phyloP scores from a whole-genome alignment of 805 yeast species.

The Zygosaccharomyces pseudorouxii region DNA sequence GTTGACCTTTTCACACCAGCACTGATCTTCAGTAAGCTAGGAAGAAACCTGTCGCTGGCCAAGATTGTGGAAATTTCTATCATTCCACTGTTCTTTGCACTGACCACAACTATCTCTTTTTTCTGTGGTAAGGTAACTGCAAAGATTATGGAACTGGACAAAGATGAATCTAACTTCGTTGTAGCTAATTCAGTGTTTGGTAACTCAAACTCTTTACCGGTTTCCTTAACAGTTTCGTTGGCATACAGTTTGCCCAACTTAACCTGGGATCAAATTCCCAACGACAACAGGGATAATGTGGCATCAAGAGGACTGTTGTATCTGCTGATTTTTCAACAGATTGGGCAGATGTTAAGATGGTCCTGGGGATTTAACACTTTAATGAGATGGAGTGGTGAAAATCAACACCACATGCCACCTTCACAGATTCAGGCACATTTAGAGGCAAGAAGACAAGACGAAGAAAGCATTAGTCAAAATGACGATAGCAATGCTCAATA shows the following conservation, averaged over 20 bases:
- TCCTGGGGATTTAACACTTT: slow-evolving; percentile 80
- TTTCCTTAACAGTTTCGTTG: slow-evolving; percentile 76
- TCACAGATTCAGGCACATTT: slow-evolving; percentile 21
- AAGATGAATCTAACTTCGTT: slow-evolving; percentile 80
- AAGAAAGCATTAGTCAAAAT: neutral
- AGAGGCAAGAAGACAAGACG: slow-evolving; percentile 13
- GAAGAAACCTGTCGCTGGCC: slow-evolving; percentile 60
- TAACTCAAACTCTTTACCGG: slow-evolving; percentile 91
- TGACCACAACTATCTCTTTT: slow-evolving; percentile 75
- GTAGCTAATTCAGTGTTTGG: slow-evolving; percentile 97
- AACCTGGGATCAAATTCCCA: slow-evolving; percentile 67
- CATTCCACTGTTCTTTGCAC: slow-evolving; percentile 78
- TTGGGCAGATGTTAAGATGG: slow-evolving; percentile 81
- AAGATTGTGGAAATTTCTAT: slow-evolving; percentile 76
- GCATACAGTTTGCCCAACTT: slow-evolving; percentile 72
- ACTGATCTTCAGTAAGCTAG: slow-evolving; percentile 80
- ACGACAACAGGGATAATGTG: slow-evolving; percentile 62
- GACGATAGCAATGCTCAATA: neutral
- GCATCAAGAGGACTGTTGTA: slow-evolving; percentile 77
- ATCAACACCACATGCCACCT: slow-evolving; percentile 30
- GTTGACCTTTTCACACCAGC: slow-evolving; percentile 95
- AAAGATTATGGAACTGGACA: slow-evolving; percentile 51
- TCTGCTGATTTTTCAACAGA: slow-evolving; percentile 70
- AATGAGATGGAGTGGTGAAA: slow-evolving; percentile 44
- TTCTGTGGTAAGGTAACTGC: slow-evolving; percentile 56